These are phyloP conservation scores for Phytophthora quininea DNA, from an alignment of 352 stramenopile species.

Conservation along the genomic window DNA sequence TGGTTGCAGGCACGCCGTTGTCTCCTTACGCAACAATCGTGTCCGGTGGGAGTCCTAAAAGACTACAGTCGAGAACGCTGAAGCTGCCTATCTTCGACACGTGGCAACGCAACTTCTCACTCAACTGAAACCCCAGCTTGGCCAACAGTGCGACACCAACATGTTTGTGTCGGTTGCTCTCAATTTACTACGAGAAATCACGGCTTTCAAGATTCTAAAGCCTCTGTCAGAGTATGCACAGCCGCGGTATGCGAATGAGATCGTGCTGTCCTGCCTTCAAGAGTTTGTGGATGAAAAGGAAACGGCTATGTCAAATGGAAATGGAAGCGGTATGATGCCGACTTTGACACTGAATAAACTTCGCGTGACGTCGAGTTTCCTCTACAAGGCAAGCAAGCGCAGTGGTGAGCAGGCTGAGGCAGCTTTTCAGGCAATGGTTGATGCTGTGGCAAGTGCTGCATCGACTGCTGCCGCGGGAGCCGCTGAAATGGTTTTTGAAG, in stretches of 20 bases:
- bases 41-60: constrained; percentile 24
- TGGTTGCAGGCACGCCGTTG: constrained; percentile 13
- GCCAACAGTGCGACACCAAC: constrained; percentile 52
- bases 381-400: constrained; percentile 75
- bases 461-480: constrained; percentile 39
- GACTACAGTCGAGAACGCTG: constrained; percentile 38
- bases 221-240: constrained; percentile 74
- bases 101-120: constrained; percentile 65
- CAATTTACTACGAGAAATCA: constrained; percentile 67
- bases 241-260: constrained; percentile 71
- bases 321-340: constrained; percentile 26
- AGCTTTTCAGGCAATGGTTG: constrained; percentile 71
- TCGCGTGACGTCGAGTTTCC: constrained; percentile 60
- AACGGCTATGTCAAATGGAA: constrained; percentile 9
- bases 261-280: constrained; percentile 53
- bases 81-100: constrained; percentile 71
- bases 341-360: constrained; percentile 59
- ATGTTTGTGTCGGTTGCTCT: constrained; percentile 72
- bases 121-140: constrained; percentile 72
- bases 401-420: constrained; percentile 74
- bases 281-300: constrained; percentile 48
- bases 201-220: constrained; percentile 70
- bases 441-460: constrained; percentile 59
- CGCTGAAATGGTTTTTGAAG: constrained; percentile 50
- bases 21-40: constrained; percentile 4